Evolutionary conservation across 306 rosid genomes (phyloP), one percentile per base, ranked within the genome.

Genomic region (Glycine latifolia): DNA sequence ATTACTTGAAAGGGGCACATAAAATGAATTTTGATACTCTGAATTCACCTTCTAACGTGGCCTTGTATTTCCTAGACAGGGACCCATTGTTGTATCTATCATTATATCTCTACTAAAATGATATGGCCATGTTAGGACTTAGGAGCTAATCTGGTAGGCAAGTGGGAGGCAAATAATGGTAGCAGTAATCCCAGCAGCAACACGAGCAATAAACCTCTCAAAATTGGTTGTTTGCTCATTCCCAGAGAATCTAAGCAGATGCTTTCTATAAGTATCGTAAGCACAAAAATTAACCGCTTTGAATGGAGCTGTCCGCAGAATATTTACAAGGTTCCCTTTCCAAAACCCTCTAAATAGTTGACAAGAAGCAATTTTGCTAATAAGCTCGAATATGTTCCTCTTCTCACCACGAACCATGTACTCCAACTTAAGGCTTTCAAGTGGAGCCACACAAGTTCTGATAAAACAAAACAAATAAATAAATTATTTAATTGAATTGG

Each of bases 401-500:
- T 76, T 85, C 85, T 95, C 99, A 2, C 97, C 98, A 6, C 96
- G 94, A 58, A 95, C 89, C 70, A 95, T 91, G 67, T 95, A 95
- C 61, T 95, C 99, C 91, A 95, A 89, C 96, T 95, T 95, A 13
- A 95, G 94, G 79, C 99, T 91, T 88, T 95, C 99, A 44, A 95
- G 97, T 3, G 99, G 99, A 2, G 99, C 99, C 61, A 95, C 96
- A 79, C 90, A 91, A 63, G 99, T 95, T 86, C 99, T 95, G 90
- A 68, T 56, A 66, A 41, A 79, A 61, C 33, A 75, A 66, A 48
- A 0, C 13, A 26, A 26, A 26, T 1, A 7, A 15, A 55, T 20
- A 20, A 20, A 26, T 26, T 26, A 54, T n/a, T 10, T 2, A 58
- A 58, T 7, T 39, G 47, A 41, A 67, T 43, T 4, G 53, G 52